Percentiles rank a stretch among this genome's conserved stretches.
phyloP scores from a whole-genome alignment of 306 rosid genomes.

The Lotus japonicus region DNA sequence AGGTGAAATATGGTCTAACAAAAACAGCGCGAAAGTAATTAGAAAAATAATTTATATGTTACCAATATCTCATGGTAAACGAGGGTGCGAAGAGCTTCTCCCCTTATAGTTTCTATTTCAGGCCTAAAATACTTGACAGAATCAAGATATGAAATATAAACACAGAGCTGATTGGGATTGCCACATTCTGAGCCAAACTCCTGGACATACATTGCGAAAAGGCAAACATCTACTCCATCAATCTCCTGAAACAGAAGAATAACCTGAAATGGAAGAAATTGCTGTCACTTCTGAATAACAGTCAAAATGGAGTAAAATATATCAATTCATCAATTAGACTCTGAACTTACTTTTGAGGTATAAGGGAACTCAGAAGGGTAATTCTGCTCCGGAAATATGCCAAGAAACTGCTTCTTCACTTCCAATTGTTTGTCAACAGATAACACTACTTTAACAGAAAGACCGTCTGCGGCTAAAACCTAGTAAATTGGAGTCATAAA shows the following conservation, averaged over 20 bases:
- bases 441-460: slow-evolving; percentile 49
- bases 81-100: slow-evolving; percentile 68
- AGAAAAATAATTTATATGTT: not conserved
- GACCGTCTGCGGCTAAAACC: slow-evolving; percentile 46
- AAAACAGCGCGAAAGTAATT: not conserved
- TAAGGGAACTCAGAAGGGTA: slow-evolving; percentile 59
- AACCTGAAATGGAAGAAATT: slow-evolving; percentile 32
- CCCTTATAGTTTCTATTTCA: slow-evolving; percentile 22
- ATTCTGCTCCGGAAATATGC: slow-evolving; percentile 31
- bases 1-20: not conserved
- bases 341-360: slow-evolving; percentile 41
- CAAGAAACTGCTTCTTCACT: slow-evolving; percentile 48
- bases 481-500: slow-evolving; percentile 18
- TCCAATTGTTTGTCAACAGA: slow-evolving; percentile 43
- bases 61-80: slow-evolving; percentile 76
- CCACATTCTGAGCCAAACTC: slow-evolving; percentile 42
- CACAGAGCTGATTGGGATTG: too few species aligned
- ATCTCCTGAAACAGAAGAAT: slow-evolving; percentile 63
- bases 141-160: slow-evolving; percentile 52
- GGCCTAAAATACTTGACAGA: slow-evolving; percentile 69
- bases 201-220: slow-evolving; percentile 56
- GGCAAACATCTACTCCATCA: slow-evolving; percentile 64
- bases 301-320: not conserved
- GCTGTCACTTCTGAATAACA: not conserved
- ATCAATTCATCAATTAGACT: not conserved